Evolutionary conservation across 306 rosid species (phyloP).

Genomic region (Citrullus colocynthis): DNA sequence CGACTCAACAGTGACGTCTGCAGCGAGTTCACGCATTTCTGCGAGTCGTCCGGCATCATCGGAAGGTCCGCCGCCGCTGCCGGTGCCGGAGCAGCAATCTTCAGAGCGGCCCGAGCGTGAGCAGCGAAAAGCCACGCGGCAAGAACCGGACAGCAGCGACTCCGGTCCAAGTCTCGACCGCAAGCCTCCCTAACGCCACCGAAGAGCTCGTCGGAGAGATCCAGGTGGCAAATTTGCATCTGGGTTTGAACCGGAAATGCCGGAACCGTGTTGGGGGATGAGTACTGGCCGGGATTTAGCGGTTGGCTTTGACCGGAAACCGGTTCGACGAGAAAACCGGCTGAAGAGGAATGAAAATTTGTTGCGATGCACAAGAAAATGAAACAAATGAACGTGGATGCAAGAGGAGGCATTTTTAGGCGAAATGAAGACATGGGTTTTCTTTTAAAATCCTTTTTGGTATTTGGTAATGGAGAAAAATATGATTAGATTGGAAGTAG

Average conservation of each 20-base stretch:
- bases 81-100: slow-evolving; percentile 30
- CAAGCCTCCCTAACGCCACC: slow-evolving; percentile 93
- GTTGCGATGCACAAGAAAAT: slow-evolving; percentile 4
- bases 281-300: slow-evolving; percentile 36
- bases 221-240: slow-evolving; percentile 54
- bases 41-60: slow-evolving; percentile 96
- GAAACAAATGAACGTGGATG: slow-evolving; percentile 10
- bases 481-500: background rate
- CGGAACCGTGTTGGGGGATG: slow-evolving; percentile 63
- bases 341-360: slow-evolving; percentile 11
- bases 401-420: slow-evolving; percentile 25
- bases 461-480: slow-evolving; percentile 19
- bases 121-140: slow-evolving; percentile 99
- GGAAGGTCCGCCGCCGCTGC: slow-evolving; percentile 36
- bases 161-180: slow-evolving; percentile 77
- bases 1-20: slow-evolving; percentile 55
- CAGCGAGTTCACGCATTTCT: slow-evolving; percentile 81
- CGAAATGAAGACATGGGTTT: background rate
- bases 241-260: slow-evolving; percentile 69
- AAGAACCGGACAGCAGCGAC: slow-evolving; percentile 89
- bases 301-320: slow-evolving; percentile 47
- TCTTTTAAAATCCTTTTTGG: background rate
- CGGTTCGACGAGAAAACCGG: slow-evolving; percentile 56
- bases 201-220: slow-evolving; percentile 88
- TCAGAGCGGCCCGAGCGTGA: slow-evolving; percentile 70